Conservation (phyloP, 2,329 filamentous ascomycete species). For the Botrytis medusae region DNA sequence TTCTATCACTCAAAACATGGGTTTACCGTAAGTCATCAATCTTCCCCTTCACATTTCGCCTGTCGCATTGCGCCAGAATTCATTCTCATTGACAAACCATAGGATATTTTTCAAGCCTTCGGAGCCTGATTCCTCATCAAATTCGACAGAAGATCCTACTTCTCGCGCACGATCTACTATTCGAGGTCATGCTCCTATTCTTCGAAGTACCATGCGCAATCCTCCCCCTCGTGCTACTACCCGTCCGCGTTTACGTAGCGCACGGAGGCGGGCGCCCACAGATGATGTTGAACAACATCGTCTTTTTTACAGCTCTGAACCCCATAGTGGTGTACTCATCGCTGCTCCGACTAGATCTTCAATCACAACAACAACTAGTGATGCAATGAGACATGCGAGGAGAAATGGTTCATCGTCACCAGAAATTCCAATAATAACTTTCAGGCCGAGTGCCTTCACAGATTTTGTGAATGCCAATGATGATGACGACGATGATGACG, state of each 20-base stretch:
- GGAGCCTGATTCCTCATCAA: slow-evolving; percentile 35
- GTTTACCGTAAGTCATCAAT: slow-evolving; percentile 38
- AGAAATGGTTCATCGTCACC: background rate
- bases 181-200: slow-evolving; percentile 27
- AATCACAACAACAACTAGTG: background rate
- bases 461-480: background rate
- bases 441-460: slow-evolving; percentile 25
- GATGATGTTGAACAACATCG: background rate
- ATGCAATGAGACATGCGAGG: background rate
- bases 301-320: background rate
- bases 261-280: background rate
- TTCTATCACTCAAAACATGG: slow-evolving; percentile 33
- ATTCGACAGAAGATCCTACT: slow-evolving; percentile 35
- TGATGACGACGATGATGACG: background rate
- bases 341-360: background rate
- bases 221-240: background rate
- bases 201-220: background rate
- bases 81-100: slow-evolving; percentile 27
- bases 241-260: background rate
- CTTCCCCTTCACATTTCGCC: slow-evolving; percentile 22
- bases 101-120: slow-evolving; percentile 39
- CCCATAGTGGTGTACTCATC: background rate
- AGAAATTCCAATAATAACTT: slow-evolving; percentile 23
- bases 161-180: slow-evolving; percentile 38
- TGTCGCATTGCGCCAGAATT: slow-evolving; percentile 18